Evolutionary conservation across 768 basidiomycete genomes (phyloP).

Genomic region (Dioszegia hungarica): DNA sequence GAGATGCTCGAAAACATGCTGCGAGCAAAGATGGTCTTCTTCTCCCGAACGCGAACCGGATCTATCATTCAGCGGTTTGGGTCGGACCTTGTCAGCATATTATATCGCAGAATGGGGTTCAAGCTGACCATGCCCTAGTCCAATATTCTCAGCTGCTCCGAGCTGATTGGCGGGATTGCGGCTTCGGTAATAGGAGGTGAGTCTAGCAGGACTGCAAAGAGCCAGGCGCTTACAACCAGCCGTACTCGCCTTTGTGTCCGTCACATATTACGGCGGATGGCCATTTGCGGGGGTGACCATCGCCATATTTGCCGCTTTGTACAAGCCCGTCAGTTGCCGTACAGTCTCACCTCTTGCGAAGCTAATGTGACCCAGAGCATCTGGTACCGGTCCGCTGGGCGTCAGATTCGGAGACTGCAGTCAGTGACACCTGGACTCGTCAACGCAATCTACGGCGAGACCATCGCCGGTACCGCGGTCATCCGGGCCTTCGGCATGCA

Average conservation of each 20-base stretch:
- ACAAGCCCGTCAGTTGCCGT: slow-evolving; percentile 23
- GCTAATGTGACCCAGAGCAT: no score
- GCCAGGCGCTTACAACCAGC: slow-evolving; percentile 15
- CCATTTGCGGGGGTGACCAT: slow-evolving; percentile 13
- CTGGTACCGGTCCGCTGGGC: slow-evolving; percentile 23
- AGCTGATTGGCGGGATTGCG: slow-evolving; percentile 14
- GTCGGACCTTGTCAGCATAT: slow-evolving; percentile 25
- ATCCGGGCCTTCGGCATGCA: slow-evolving; percentile 39
- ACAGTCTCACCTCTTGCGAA: no score
- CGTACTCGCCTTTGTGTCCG: slow-evolving; percentile 12
- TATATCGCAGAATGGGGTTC: no score
- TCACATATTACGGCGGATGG: slow-evolving; percentile 26
- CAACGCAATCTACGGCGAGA: slow-evolving; percentile 38
- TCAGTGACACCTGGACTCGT: slow-evolving; percentile 28
- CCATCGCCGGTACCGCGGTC: slow-evolving; percentile 35
- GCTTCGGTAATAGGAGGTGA: slow-evolving; percentile 12
- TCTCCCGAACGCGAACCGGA: slow-evolving; percentile 30
- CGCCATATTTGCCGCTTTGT: slow-evolving; percentile 11
- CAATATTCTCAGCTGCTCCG: slow-evolving; percentile 15
- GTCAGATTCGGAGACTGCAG: slow-evolving; percentile 27
- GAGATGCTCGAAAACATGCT: slow-evolving; percentile 32
- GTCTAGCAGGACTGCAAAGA: no score
- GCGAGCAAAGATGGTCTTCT: slow-evolving; percentile 32
- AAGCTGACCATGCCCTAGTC: slow-evolving; percentile 7
- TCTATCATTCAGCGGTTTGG: slow-evolving; percentile 42